Base-by-base conservation (phyloP, 2,329 filamentous ascomycete species). In the Diaporthe citriasiana region DNA sequence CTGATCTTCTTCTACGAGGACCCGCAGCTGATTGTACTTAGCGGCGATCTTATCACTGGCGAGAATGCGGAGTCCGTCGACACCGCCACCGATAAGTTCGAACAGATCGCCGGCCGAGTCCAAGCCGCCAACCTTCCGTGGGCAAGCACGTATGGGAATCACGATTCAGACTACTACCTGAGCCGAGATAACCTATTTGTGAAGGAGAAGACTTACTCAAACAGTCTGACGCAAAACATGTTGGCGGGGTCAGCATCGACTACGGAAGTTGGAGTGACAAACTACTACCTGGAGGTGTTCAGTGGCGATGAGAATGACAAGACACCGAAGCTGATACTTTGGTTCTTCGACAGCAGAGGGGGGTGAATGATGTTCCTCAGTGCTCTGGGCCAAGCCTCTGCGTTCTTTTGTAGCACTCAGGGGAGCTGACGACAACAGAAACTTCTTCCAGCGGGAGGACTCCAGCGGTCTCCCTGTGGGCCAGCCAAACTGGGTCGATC, bases 301-400 rank as follows among this genome's bases (percentile, higher is more conserved):
- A 15, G 45, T 22, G 51, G 42, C n/a, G 60, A 75, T 12, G 30
- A 27, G 17, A 59, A 25, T 22, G 57, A 57, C n/a, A 70, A 27
- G 30, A 56, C 71, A 0, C 81, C 81, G 0, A 75, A 70, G 12
- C 74, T 82, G 35, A 78, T 92, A 2, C 81, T 93, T 2, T 93
- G 89, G 89, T 92, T 92, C 80, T 92, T 93, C 77, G 90, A 92
- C 79, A 86, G 83, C 71, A 83, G 86, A 51, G 88, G 89, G 50
- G 88, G 60, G 60, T 66, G 60, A 66, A 45, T 66, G 12, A 27
- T 8, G 22, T 25, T 17, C 22, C 25, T 17, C 15, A 19, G 27
- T 33, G 12, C 25, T 47, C 25, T 12, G 22, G 9, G 13, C 13
- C 25, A 53, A 17, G 13, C 22, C 19, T 22, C 45, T 8, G 22